Conservation (phyloP, 2,329 filamentous ascomycete species). For the Neobulgaria alba region DNA sequence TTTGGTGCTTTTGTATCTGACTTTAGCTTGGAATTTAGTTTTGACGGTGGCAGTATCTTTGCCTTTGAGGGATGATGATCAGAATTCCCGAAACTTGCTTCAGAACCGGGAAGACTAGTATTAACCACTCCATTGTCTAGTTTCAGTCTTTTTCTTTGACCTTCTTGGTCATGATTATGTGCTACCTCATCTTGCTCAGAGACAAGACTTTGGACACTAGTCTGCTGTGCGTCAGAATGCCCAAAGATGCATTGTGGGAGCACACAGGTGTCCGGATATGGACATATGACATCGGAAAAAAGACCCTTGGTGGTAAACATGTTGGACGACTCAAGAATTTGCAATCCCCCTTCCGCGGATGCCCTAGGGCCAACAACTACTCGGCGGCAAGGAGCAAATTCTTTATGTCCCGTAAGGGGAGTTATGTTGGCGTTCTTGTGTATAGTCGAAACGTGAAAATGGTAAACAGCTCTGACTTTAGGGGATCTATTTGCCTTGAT, state of each 20-base stretch:
- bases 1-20: conserved; percentile 3
- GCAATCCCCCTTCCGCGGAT: no score
- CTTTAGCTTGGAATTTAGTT: neutral
- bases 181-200: neutral
- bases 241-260: conserved; percentile 29
- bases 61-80: neutral
- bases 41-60: neutral
- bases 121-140: conserved; percentile 11
- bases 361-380: no score
- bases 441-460: no score
- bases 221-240: conserved; percentile 12
- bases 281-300: conserved; percentile 26
- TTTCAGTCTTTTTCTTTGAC: conserved; percentile 28
- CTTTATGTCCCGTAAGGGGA: no score
- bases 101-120: neutral
- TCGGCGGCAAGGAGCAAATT: no score
- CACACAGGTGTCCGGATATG: conserved; percentile 24
- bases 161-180: conserved; percentile 22
- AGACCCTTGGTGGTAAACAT: conserved; percentile 29
- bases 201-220: neutral
- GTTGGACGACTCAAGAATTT: no score
- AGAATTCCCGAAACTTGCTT: neutral
- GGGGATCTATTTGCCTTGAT: no score
- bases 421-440: no score
- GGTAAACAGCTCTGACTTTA: no score